These are phyloP conservation scores for Neurospora sp. DNA, from an alignment of 495 filamentous ascomycete genomes.

Conservation along the genomic window DNA sequence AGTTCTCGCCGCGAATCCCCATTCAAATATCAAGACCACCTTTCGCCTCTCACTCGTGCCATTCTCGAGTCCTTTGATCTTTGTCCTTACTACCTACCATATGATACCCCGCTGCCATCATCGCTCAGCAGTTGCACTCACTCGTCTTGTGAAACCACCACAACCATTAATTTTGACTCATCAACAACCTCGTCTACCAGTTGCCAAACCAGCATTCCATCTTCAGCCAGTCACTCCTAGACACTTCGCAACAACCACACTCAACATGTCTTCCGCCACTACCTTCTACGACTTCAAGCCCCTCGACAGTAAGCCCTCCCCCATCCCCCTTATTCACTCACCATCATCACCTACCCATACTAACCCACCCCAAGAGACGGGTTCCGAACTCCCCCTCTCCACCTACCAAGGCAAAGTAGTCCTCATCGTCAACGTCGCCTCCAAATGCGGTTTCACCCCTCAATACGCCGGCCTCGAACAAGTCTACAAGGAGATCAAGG, in stretches of 20 bases:
- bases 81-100: neutral
- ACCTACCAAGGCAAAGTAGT: constrained; percentile 81
- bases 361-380: constrained; percentile 51
- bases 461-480: constrained; percentile 88
- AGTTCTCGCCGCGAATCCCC: neutral
- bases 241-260: constrained; percentile 22
- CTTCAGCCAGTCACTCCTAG: neutral
- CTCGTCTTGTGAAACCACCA: neutral
- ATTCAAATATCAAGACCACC: neutral
- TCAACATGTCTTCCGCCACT: constrained; percentile 73
- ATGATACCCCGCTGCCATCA: neutral
- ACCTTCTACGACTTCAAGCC: constrained; percentile 88
- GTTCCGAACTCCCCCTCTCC: constrained; percentile 55
- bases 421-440: constrained; percentile 95
- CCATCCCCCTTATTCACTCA: neutral
- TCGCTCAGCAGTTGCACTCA: neutral
- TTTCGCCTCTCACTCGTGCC: neutral
- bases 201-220: neutral
- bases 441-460: constrained; percentile 98
- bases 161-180: neutral
- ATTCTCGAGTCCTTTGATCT: neutral
- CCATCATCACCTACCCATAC: neutral
- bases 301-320: constrained; percentile 54
- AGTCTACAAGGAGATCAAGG: constrained; percentile 70
- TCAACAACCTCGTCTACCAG: neutral